Evolutionary conservation across 2,329 filamentous ascomycete species (phyloP).

Genomic region (Chaetomium globosum): DNA sequence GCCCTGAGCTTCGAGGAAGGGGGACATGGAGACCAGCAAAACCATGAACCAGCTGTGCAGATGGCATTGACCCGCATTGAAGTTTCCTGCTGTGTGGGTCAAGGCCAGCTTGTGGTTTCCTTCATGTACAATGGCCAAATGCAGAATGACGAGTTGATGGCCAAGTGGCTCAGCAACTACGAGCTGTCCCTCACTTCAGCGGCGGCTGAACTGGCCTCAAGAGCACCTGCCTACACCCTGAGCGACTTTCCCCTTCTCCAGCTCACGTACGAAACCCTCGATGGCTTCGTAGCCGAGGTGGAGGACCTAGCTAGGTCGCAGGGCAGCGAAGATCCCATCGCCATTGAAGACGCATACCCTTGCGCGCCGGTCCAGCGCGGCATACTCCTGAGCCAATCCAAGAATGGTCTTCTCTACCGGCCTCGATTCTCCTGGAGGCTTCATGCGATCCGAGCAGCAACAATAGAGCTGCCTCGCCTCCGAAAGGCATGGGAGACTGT

Average conservation of each 20-base stretch:
- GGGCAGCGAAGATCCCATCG: constrained; percentile 1
- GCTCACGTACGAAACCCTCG: constrained; percentile 8
- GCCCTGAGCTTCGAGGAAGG: constrained; percentile 2
- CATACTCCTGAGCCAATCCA: constrained; percentile 6
- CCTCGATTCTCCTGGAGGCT: constrained; percentile 5
- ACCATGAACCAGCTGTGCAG: constrained; percentile 4
- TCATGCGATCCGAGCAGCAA: constrained; percentile 3
- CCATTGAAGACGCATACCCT: constrained; percentile 6
- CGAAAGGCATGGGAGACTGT: constrained; percentile 3
- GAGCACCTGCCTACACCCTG: constrained; percentile 7
- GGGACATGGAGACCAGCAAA: constrained; percentile 4
- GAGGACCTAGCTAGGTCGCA: constrained; percentile 2
- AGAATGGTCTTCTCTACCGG: constrained; percentile 7
- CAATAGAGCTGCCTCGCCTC: constrained; percentile 6
- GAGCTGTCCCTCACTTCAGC: constrained; percentile 3
- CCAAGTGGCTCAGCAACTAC: constrained; percentile 3
- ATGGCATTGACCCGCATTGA: neutral
- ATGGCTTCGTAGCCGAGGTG: constrained; percentile 3
- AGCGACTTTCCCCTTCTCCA: constrained; percentile 8
- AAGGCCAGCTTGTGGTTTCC: constrained; percentile 1
- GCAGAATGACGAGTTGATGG: constrained; percentile 3
- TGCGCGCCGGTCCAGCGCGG: constrained; percentile 6
- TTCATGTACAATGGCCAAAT: constrained; percentile 3
- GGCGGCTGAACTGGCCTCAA: constrained; percentile 5
- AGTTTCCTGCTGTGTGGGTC: constrained; percentile 2